Percentiles rank a stretch among this genome's conserved stretches.
These are phyloP conservation scores for Penicillium malachiteum DNA, from an alignment of 495 filamentous ascomycete genomes.

Conservation along the genomic window DNA sequence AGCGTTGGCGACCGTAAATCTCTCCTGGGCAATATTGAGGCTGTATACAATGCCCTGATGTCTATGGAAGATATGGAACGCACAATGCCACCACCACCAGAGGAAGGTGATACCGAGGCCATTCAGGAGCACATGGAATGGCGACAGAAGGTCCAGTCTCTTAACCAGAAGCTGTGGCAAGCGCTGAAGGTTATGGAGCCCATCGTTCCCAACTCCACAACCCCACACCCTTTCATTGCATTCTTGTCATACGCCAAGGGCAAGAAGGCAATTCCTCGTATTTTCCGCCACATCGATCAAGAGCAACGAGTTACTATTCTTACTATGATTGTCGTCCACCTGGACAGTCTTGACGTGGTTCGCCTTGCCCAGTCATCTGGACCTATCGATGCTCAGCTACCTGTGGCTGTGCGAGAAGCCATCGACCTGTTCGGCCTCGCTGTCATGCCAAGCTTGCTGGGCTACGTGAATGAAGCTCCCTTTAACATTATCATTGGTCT, in stretches of 20 bases:
- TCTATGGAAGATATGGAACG: slow-evolving; percentile 91
- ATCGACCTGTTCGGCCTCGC: slow-evolving; percentile 84
- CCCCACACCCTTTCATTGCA: slow-evolving; percentile 91
- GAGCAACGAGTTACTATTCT: slow-evolving; percentile 92
- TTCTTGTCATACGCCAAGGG: slow-evolving; percentile 94
- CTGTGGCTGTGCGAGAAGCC: slow-evolving; percentile 75
- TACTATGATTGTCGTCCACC: slow-evolving; percentile 92
- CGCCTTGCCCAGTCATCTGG: slow-evolving; percentile 66
- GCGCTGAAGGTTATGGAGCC: slow-evolving; percentile 88
- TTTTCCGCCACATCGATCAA: slow-evolving; percentile 89
- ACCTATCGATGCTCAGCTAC: slow-evolving; percentile 64
- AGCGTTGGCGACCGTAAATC: slow-evolving; percentile 73
- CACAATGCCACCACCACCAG: slow-evolving; percentile 69
- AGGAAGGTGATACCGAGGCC: slow-evolving; percentile 61
- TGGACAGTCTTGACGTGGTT: slow-evolving; percentile 89
- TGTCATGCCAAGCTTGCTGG: slow-evolving; percentile 86
- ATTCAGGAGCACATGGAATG: slow-evolving; percentile 69
- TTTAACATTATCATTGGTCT: slow-evolving; percentile 88
- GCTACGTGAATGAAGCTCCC: slow-evolving; percentile 85
- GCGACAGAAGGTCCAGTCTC: slow-evolving; percentile 61
- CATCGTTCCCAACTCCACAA: slow-evolving; percentile 67
- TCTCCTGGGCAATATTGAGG: slow-evolving; percentile 80
- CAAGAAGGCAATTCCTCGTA: slow-evolving; percentile 89
- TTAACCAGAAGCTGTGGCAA: slow-evolving; percentile 82
- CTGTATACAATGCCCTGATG: slow-evolving; percentile 84